phyloP scores from a whole-genome alignment of 768 basidiomycete genomes.

The Leccinum subgranulosum region DNA sequence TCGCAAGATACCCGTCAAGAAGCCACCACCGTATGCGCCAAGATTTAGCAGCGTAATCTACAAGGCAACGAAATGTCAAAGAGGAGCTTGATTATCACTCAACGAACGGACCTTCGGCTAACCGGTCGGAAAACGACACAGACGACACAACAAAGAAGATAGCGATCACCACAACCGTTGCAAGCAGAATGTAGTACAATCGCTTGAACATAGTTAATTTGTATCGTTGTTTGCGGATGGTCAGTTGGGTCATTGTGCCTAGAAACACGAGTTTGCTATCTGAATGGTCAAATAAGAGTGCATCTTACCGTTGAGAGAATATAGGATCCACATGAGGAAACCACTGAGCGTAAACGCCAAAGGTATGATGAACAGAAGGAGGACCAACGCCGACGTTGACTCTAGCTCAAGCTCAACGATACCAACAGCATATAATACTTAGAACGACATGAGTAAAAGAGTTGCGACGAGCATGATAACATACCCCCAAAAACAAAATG shows the following conservation, averaged over 20 bases:
- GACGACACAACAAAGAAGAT: constrained; percentile 93
- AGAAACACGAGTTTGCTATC: constrained; percentile 14
- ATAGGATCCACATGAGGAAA: constrained; percentile 95
- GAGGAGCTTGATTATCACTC: not conserved
- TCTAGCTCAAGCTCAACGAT: constrained; percentile 93
- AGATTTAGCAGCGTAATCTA: constrained; percentile 88
- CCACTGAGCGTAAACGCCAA: constrained; percentile 93
- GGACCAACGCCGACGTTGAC: constrained; percentile 78
- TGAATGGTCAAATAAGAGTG: not conserved
- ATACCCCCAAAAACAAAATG: constrained; percentile 95
- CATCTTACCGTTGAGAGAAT: constrained; percentile 77
- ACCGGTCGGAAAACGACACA: constrained; percentile 84
- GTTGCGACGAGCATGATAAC: constrained; percentile 22
- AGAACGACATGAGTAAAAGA: constrained; percentile 8
- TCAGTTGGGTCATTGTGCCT: constrained; percentile 89
- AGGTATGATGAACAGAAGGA: constrained; percentile 90
- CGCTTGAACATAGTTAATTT: constrained; percentile 87
- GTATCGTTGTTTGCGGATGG: constrained; percentile 80
- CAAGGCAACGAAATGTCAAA: not conserved
- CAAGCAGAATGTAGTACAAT: constrained; percentile 80
- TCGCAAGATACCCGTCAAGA: constrained; percentile 89
- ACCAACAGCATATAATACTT: constrained; percentile 90
- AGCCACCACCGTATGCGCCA: constrained; percentile 96
- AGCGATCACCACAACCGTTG: constrained; percentile 75
- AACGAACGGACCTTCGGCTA: constrained; percentile 71